Evolutionary conservation across 208 protist species (phyloP), one percentile per base, ranked within the genome.

Genomic region (Leptomonas seymouri): DNA sequence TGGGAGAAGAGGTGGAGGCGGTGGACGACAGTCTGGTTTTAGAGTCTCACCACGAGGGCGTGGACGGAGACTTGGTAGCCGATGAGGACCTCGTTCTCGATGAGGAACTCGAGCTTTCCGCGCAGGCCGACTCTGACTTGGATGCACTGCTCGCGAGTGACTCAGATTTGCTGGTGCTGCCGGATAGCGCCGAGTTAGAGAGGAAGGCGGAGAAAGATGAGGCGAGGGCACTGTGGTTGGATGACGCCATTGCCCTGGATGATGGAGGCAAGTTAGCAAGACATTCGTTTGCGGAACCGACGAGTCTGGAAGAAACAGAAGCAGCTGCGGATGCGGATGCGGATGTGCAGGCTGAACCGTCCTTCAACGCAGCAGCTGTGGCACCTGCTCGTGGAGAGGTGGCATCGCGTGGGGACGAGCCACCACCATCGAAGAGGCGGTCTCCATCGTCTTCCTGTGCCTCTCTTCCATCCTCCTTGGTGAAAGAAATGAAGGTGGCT

Each of bases 111-210:
- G 55, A 65, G 11, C 34, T 74, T 6, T 39, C 60, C 14, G 61
- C 59, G 8, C 44, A 79, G 30, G 76, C 74, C 15, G 66, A 74
- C 54, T 78, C 75, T 27, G 71, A 81, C 46, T 72, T 85, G 50
- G 75, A 83, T 25, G 73, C 73, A 25, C 44, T 64, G 6, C 45
- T 76, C 14, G 30, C 36, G 4, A 54, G 78, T n/a, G 70, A 71
- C 54, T 71, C 57, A n/a, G 67, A 70, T 21, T 28, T 73, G 27
- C 45, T 49, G n/a, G n/a, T 69, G 25, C 61, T 42, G 51, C 23
- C 34, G 2, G 59, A 70, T 31, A 68, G 39, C 42, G 54, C 21
- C 3, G 50, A 46, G 23, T 31, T 42, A 14, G 55, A 74, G 11
- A 60, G 21, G 25, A 23, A 64, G 45, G 15, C 57, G 5, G 15